Percentiles rank a stretch among this genome's conserved stretches.
Evolutionary conservation across 2,329 filamentous ascomycete species (phyloP).

Genomic region (Penicillium psychrosexuale): DNA sequence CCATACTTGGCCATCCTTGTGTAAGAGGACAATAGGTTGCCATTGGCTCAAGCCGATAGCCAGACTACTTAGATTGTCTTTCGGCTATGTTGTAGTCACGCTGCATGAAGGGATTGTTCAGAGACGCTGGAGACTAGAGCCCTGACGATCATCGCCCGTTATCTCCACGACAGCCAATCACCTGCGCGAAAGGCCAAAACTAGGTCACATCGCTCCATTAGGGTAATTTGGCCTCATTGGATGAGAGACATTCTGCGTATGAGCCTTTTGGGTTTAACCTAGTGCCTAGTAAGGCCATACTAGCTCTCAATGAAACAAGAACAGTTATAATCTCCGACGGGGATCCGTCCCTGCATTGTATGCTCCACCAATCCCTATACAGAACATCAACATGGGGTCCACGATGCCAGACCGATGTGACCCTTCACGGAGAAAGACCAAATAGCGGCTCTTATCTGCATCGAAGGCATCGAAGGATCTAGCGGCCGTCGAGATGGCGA

Average conservation of each 20-base stretch:
- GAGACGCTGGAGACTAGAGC: constrained; percentile 5
- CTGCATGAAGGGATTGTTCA: neutral
- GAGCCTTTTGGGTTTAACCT: constrained; percentile 2
- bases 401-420: constrained; percentile 13
- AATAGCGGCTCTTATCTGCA: constrained; percentile 4
- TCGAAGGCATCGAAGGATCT: constrained; percentile 1
- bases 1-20: constrained; percentile 9
- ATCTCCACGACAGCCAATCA: constrained; percentile 21
- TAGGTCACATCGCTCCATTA: constrained; percentile 19
- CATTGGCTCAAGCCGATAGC: neutral
- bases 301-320: neutral
- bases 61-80: neutral
- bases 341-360: constrained; percentile 3
- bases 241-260: neutral
- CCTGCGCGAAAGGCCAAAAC: neutral
- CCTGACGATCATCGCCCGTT: constrained; percentile 23
- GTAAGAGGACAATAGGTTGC: neutral
- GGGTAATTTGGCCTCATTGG: constrained; percentile 11
- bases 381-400: neutral
- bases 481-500: neutral
- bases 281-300: neutral
- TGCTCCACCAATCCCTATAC: neutral
- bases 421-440: constrained; percentile 7
- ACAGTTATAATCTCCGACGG: constrained; percentile 7
- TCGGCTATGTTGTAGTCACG: neutral